Evolutionary conservation across 1,139 yeast species (phyloP), one percentile per base, ranked within the genome.

Genomic region (Geotrichum candidum): DNA sequence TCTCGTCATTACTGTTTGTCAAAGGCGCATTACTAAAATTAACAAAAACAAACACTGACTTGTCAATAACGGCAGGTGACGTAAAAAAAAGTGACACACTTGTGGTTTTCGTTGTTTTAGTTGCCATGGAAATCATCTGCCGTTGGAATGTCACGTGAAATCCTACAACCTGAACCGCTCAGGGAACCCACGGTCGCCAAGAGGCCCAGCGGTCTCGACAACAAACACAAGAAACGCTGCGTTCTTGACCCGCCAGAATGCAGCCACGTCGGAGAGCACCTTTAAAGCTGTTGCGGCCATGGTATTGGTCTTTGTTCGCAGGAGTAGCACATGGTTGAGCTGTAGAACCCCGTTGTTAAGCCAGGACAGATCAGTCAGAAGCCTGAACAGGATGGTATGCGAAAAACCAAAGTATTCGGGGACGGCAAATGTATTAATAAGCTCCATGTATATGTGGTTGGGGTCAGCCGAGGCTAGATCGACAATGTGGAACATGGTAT

Each of bases 401-500:
- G 41, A 35, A 2, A 5, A 62, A 25, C 64, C 64, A 33, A 53
- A 62, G 53, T 62, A 62, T 25, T 62, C 64, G 2, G 64, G 64
- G 5, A 62, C 56, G 27, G 52, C 35, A 31, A 62, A 62, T 6
- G 61, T 53, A 3, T 50, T 13, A 27, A 59, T 45, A 13, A 62
- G 53, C 22, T 54, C 53, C 11, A 18, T 53, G 48, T 59, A 62
- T 4, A 62, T 31, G 11, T 25, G n/a, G 23, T 23, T 13, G 50
- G 57, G 58, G 25, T 54, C 27, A 4, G 56, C 50, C 15, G 35
- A 56, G 23, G 56, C 52, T 51, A 35, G 23, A 23, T 25, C 29
- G 10, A 54, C 23, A 22, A 54, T 18, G 48, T 48, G 31, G 48
- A 22, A 10, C 23, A 35, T 35, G n/a, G 41, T 35, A 13, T 35